phyloP scores from a whole-genome alignment of 768 basidiomycete genomes.

The Collybiopsis confluens region DNA sequence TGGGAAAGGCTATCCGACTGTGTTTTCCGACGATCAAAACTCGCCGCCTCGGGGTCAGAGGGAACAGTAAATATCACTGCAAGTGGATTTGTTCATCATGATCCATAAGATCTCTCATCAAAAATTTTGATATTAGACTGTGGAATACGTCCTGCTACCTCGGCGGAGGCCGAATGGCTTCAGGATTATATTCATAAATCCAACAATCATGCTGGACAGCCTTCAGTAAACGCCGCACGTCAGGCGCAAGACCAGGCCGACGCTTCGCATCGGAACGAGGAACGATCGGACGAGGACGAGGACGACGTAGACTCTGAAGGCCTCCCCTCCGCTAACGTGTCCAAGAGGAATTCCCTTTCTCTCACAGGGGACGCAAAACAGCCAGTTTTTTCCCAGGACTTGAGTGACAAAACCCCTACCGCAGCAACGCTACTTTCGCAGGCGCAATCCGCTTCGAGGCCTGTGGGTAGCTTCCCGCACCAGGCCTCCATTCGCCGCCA shows the following conservation, averaged over 20 bases:
- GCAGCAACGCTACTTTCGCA: conserved; percentile 73
- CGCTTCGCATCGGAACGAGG: conserved; percentile 54
- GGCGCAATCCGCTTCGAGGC: conserved; percentile 65
- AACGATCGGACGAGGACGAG: conserved; percentile 78
- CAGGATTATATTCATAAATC: conserved; percentile 91
- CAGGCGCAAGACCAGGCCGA: conserved; percentile 70
- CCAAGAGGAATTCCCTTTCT: conserved; percentile 72
- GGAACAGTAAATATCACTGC: conserved; percentile 98
- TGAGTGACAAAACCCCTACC: conserved; percentile 84
- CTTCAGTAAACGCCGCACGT: conserved; percentile 71
- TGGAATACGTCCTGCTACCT: conserved; percentile 88
- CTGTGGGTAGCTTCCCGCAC: conserved; percentile 54
- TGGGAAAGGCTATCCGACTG: conserved; percentile 90
- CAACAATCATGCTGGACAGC: conserved; percentile 79
- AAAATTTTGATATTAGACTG: conserved; percentile 54
- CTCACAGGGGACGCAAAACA: conserved; percentile 62
- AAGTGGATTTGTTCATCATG: conserved; percentile 34
- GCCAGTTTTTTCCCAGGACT: conserved; percentile 53
- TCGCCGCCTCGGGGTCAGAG: conserved; percentile 84
- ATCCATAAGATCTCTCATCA: conserved; percentile 19
- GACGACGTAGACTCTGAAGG: conserved; percentile 81
- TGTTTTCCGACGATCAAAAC: conserved; percentile 97
- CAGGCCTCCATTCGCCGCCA: conserved; percentile 79
- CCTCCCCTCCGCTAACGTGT: conserved; percentile 51
- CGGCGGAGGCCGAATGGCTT: conserved; percentile 86